A percentile compares a stretch with the other conserved stretches of the same genome.
These are phyloP conservation scores for Pestalotiopsis sp. DNA, from an alignment of 2,329 filamentous ascomycete species.

Conservation along the genomic window DNA sequence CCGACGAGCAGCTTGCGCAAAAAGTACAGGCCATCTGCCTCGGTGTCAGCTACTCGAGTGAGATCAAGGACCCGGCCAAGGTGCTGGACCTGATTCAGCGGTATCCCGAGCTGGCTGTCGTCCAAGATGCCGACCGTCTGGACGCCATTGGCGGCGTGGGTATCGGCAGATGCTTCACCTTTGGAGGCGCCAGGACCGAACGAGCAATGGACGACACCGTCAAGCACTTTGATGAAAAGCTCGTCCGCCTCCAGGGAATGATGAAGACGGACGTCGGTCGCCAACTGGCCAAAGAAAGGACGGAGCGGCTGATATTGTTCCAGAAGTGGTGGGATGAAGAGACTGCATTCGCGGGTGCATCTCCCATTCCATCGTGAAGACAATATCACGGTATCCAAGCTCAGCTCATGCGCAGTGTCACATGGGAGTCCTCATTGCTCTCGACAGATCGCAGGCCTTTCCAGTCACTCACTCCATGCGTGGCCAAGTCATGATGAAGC, in stretches of 20 bases:
- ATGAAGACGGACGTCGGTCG: slow-evolving; percentile 65
- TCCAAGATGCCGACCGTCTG: slow-evolving; percentile 92
- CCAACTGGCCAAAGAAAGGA: slow-evolving; percentile 55
- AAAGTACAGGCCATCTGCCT: slow-evolving; percentile 74
- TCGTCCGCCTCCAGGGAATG: slow-evolving; percentile 65
- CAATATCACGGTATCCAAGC: not conserved
- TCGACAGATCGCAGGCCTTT: not conserved
- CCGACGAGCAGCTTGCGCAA: slow-evolving; percentile 57
- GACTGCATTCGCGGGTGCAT: slow-evolving; percentile 27
- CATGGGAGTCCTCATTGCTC: not conserved
- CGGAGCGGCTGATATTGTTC: slow-evolving; percentile 53
- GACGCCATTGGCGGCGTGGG: slow-evolving; percentile 89
- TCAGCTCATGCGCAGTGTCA: not conserved
- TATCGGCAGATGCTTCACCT: slow-evolving; percentile 78
- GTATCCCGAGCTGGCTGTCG: slow-evolving; percentile 77
- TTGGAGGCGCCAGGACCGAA: slow-evolving; percentile 64
- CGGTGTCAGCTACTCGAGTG: slow-evolving; percentile 77
- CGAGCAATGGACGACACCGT: slow-evolving; percentile 66
- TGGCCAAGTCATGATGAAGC: too few species aligned
- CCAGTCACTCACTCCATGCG: not conserved
- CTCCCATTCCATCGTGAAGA: not conserved
- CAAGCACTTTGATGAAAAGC: slow-evolving; percentile 76
- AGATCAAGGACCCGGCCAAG: slow-evolving; percentile 64
- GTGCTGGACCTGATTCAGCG: slow-evolving; percentile 63
- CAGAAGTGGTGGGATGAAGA: slow-evolving; percentile 63